Evolutionary conservation across 1,284 basidiomycete genomes (phyloP), one percentile per base, ranked within the genome.

Genomic region (Apiotrichum brassicae): DNA sequence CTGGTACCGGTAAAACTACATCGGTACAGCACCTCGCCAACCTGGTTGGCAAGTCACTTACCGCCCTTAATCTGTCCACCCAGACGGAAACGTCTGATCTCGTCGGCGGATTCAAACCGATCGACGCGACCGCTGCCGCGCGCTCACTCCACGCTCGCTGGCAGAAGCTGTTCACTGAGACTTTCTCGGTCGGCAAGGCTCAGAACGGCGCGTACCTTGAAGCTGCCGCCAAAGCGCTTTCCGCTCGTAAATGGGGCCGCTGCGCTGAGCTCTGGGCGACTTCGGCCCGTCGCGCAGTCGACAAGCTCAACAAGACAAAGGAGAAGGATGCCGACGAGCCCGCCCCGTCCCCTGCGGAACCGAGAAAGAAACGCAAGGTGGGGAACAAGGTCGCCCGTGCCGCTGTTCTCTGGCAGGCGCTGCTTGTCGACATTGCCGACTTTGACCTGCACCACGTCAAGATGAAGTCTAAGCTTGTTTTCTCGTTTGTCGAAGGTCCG

Each of bases 1-100:
- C 95, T 0, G 95, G 95, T 36, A 99, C 95, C 1, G 95, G 95
- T 32, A 99, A 99, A 75, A 99, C 95, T 2, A 95, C 92, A 38
- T 81, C 85, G 3, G 82, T 98, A 18, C 89, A 92, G 20, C 84
- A 95, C 60, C 79, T 98, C 20, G 87, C 95, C 18, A 79, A 82
- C 4, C 73, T 88, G n/a, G 78, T 95, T 25, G 81, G 81, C 16
- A 82, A 83, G 32, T 83, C 85, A 0, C 78, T 98, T 36, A 80
- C 90, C 36, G 90, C 90, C 0, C 80, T 98, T 57, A 99, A 99
- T 66, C 72, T 98, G 64, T 95, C 91, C 2, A 93, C 95, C 64
- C 95, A 99, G 74, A 97, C 93, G 1, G 95, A 98, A 70, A 87
- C 90, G 4, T 85, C 88, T 4, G 95, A 99, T 71, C 76, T 98